Evolutionary conservation across 768 basidiomycete genomes (phyloP).

Genomic region (Cyclocybe cylindracea): DNA sequence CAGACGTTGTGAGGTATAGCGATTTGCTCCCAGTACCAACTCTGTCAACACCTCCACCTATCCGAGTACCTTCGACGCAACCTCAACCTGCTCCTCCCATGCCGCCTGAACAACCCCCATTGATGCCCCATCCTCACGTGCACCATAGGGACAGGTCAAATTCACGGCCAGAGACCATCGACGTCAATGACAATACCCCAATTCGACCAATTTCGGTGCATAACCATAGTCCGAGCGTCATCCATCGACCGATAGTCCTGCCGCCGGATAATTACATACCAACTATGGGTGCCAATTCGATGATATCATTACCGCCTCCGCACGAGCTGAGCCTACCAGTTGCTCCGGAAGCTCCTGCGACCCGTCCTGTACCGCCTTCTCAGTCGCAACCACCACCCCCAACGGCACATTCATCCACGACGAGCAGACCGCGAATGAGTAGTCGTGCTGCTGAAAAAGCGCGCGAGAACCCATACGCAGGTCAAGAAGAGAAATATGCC

Average conservation of each 20-base stretch:
- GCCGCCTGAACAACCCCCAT: constrained; percentile 8
- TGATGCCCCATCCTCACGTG: constrained; percentile 1
- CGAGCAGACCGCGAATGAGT: not conserved
- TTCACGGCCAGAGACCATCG: constrained; percentile 15
- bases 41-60: constrained; percentile 20
- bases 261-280: constrained; percentile 57
- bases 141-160: not conserved
- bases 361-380: not conserved
- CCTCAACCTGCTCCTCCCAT: constrained; percentile 19
- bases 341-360: constrained; percentile 7
- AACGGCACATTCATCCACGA: constrained; percentile 5
- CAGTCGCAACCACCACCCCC: not conserved
- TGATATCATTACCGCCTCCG: constrained; percentile 51
- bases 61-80: constrained; percentile 21
- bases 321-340: constrained; percentile 41
- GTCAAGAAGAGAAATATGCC: too few species aligned
- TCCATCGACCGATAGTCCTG: constrained; percentile 27
- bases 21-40: constrained; percentile 19
- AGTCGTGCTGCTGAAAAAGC: too few species aligned
- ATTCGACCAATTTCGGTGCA: constrained; percentile 17
- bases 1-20: constrained; percentile 17
- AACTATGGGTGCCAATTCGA: constrained; percentile 34
- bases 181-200: constrained; percentile 12
- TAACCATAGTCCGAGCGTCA: constrained; percentile 19
- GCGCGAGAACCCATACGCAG: too few species aligned